phyloP scores from a whole-genome alignment of 2,329 filamentous ascomycete genomes.

The Diaporthe sp. region DNA sequence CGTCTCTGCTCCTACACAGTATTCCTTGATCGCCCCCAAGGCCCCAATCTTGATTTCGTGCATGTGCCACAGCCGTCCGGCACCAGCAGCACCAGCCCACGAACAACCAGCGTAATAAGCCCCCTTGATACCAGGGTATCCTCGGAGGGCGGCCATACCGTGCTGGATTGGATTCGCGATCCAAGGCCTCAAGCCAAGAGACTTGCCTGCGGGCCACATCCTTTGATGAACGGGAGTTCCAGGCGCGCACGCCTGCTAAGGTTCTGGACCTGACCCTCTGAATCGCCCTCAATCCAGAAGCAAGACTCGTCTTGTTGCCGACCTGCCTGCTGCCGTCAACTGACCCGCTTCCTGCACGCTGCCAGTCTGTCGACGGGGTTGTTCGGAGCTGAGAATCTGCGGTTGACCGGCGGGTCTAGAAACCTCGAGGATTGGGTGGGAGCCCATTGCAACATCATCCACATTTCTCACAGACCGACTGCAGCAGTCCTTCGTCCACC shows the following conservation, averaged over 20 bases:
- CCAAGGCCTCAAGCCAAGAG: conserved; percentile 15
- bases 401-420: conserved; percentile 10
- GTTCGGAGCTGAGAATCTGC: conserved; percentile 11
- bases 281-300: background rate
- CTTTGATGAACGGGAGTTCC: background rate
- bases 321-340: background rate
- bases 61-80: conserved; percentile 19
- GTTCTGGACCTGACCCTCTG: background rate
- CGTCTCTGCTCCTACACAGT: conserved; percentile 4
- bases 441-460: conserved; percentile 29
- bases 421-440: conserved; percentile 6
- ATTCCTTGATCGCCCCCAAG: conserved; percentile 18
- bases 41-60: conserved; percentile 17
- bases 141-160: conserved; percentile 4
- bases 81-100: background rate
- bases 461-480: conserved; percentile 27
- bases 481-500: conserved; percentile 15
- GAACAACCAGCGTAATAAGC: conserved; percentile 7
- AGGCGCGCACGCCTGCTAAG: background rate
- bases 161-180: conserved; percentile 8
- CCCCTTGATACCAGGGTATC: conserved; percentile 14
- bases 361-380: conserved; percentile 4
- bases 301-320: background rate
- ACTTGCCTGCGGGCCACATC: background rate
- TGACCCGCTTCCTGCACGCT: conserved; percentile 5